Percentiles rank a stretch among this genome's conserved stretches.
Evolutionary conservation across 352 stramenopile genomes (phyloP).

Genomic region (Globisporangium megalacanthum): DNA sequence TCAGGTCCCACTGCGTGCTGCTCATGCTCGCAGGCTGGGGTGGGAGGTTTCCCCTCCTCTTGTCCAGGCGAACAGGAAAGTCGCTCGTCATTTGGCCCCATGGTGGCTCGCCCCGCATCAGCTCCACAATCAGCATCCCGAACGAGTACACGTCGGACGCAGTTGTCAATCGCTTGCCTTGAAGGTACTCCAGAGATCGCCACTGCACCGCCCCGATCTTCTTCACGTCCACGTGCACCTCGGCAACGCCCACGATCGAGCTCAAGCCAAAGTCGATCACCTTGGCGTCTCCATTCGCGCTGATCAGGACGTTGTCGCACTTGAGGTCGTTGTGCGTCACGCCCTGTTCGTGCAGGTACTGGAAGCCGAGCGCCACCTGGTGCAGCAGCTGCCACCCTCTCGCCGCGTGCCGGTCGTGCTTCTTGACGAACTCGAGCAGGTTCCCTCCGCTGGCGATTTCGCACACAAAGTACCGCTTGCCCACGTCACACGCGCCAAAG

Average conservation of each 20-base stretch:
- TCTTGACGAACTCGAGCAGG: too few species aligned
- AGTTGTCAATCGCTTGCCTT: not conserved
- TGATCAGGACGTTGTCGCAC: constrained; percentile 8
- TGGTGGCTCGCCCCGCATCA: not conserved
- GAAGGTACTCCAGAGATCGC: constrained; percentile 1
- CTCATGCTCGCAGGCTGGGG: not conserved
- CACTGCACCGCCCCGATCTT: too few species aligned
- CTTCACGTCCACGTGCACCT: not conserved
- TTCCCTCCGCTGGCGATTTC: not conserved
- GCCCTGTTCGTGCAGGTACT: too few species aligned
- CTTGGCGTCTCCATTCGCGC: not conserved
- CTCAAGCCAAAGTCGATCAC: constrained; percentile 3
- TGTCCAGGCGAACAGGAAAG: not conserved
- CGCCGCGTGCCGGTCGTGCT: too few species aligned
- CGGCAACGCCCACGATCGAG: not conserved
- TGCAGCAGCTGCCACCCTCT: too few species aligned
- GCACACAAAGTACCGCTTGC: not conserved
- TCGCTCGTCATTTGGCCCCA: not conserved
- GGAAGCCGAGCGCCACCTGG: too few species aligned
- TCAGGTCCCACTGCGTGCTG: not conserved
- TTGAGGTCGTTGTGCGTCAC: constrained; percentile 6
- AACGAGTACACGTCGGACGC: constrained; percentile 6
- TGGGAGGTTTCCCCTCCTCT: not conserved
- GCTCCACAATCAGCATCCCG: constrained; percentile 30
- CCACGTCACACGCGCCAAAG: not conserved